phyloP scores from a whole-genome alignment of 2,329 filamentous ascomycete genomes.

The Penicillium verrucosum region DNA sequence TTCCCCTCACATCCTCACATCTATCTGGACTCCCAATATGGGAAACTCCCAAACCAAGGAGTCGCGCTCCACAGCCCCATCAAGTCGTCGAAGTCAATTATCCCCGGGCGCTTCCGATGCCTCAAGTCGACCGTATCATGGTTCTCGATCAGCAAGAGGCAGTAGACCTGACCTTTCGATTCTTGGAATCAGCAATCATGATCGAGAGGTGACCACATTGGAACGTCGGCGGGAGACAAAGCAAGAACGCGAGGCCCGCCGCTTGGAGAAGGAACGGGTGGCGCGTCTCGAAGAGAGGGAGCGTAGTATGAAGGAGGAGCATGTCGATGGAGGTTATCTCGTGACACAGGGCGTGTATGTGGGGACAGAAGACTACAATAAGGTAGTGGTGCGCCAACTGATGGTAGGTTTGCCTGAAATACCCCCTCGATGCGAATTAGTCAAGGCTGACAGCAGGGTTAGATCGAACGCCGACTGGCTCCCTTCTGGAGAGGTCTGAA shows the following conservation, averaged over 20 bases:
- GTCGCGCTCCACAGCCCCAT: constrained; percentile 33
- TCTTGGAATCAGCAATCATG: constrained; percentile 52
- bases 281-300: constrained; percentile 79
- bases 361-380: constrained; percentile 89
- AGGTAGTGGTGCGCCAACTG: constrained; percentile 78
- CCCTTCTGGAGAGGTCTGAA: constrained; percentile 95
- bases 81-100: constrained; percentile 32
- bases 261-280: constrained; percentile 74
- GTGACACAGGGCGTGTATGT: constrained; percentile 94
- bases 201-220: constrained; percentile 50
- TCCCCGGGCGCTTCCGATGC: constrained; percentile 29
- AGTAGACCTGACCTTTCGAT: constrained; percentile 60
- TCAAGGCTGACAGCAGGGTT: constrained; percentile 19
- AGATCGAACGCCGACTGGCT: constrained; percentile 90
- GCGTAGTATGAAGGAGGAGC: constrained; percentile 83
- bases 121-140: constrained; percentile 32
- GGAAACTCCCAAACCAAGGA: constrained; percentile 50
- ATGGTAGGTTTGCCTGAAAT: constrained; percentile 60
- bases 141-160: constrained; percentile 48
- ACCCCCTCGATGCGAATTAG: neutral
- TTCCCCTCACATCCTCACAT: neutral
- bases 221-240: constrained; percentile 77
- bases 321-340: constrained; percentile 89
- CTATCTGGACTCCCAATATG: constrained; percentile 29
- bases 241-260: constrained; percentile 84